Base-by-base conservation (phyloP, 129 eudicot genomes). In the Ambrosia trifida region DNA sequence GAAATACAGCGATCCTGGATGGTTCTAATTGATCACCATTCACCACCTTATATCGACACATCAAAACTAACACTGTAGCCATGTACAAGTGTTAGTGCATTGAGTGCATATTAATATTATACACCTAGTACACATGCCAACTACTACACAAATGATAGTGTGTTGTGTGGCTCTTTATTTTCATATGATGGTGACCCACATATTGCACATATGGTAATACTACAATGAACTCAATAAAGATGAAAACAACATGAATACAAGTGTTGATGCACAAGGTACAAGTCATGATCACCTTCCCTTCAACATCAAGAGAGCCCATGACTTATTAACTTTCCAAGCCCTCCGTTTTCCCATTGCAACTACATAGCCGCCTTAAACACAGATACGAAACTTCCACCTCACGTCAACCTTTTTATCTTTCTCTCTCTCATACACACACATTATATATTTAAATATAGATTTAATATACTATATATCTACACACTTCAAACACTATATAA, bases 311-410 rank as follows among this genome's bases (percentile, higher is more conserved):
- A 82, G 52, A 68, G 52, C 71, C 95, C 83, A 72, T 78, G 72
- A 69, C 82, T 76, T 84, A 28, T 49, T 70, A 73, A 83, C 76
- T 76, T 74, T 69, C 71, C 82, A 83, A 84, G 78, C 83, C 73
- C 76, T 77, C 76, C 65, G 53, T 70, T 61, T 63, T 66, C 76
- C 30, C 64, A 41, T 31, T 72, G 63, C 84, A 78, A 84, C 88
- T 82, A 80, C 90, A 78, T 74, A 67, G 80, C 81, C 82, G 79
- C 76, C 67, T 74, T 83, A 74, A 51, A 36, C 79, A 65, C 74
- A 73, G 76, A 82, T 84, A 69, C 83, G 77, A 66, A 71, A 72
- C 88, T 86, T 84, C 83, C 62, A 46, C 49, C 80, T 80, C 93
- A 86, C 88, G 93, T 76, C 82, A 70, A 68, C 64, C 69, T 24